A percentile compares a stretch with the other conserved stretches of the same genome.
phyloP scores from a whole-genome alignment of 129 eudicot species.

The Cynara cardunculus region DNA sequence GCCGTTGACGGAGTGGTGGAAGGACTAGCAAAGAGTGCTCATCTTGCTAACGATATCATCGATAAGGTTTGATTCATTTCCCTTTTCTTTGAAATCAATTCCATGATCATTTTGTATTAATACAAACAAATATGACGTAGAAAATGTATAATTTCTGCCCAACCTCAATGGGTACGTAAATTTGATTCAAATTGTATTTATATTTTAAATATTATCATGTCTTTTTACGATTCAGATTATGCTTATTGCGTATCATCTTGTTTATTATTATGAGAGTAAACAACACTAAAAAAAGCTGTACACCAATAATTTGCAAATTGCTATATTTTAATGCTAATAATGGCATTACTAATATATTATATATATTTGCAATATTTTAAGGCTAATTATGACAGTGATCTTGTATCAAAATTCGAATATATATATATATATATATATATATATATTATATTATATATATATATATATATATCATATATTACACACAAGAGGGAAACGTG shows the following conservation, averaged over 20 bases:
- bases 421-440: not conserved
- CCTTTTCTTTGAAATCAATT: not conserved
- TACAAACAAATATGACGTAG: not conserved
- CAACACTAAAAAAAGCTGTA: not conserved
- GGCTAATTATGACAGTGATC: not conserved
- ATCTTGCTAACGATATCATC: slow-evolving; percentile 29
- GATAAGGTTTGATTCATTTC: slow-evolving; percentile 30
- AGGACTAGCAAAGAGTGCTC: slow-evolving; percentile 34
- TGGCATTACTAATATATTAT: too few relatives aligned
- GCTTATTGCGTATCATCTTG: not conserved
- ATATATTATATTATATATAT: not conserved
- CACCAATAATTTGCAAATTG: not conserved
- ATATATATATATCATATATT: not conserved
- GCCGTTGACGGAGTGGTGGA: slow-evolving; percentile 33
- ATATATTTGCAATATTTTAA: not conserved
- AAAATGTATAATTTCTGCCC: not conserved
- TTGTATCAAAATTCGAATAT: not conserved
- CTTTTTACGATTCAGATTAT: not conserved
- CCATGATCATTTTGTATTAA: not conserved
- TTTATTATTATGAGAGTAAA: not conserved
- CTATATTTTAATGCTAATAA: too few relatives aligned
- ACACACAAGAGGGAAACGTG: not conserved
- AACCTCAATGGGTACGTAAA: not conserved
- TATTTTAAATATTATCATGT: not conserved
- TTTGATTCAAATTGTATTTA: not conserved